Conservation (phyloP, 768 basidiomycete genomes). For the Dioszegia crocea region DNA sequence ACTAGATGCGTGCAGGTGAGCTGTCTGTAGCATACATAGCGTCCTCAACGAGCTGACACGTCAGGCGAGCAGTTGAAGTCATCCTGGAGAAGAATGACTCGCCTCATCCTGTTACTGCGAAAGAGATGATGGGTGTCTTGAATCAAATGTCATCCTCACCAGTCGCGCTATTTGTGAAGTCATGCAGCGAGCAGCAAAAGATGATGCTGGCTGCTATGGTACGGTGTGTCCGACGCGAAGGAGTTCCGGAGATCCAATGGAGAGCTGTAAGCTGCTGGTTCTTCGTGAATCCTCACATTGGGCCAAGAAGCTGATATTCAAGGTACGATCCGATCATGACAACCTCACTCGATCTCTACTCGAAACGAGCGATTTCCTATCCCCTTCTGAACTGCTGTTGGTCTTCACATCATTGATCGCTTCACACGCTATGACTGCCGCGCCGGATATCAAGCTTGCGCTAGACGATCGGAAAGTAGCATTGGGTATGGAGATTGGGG, state of each 20-base stretch:
- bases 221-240: slow-evolving; percentile 74
- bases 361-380: slow-evolving; percentile 62
- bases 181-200: slow-evolving; percentile 81
- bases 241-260: slow-evolving; percentile 84
- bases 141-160: slow-evolving; percentile 86
- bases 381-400: slow-evolving; percentile 60
- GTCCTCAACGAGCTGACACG: background rate
- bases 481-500: slow-evolving; percentile 75
- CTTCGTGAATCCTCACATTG: background rate
- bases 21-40: background rate
- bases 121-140: slow-evolving; percentile 74
- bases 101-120: slow-evolving; percentile 58
- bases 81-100: slow-evolving; percentile 51
- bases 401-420: slow-evolving; percentile 73
- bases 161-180: slow-evolving; percentile 72
- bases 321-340: slow-evolving; percentile 74
- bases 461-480: slow-evolving; percentile 67
- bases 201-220: slow-evolving; percentile 79
- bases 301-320: background rate
- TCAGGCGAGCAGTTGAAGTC: slow-evolving; percentile 77
- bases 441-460: slow-evolving; percentile 61
- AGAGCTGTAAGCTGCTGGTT: slow-evolving; percentile 58
- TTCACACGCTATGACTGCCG: slow-evolving; percentile 70
- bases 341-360: slow-evolving; percentile 65
- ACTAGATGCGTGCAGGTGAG: slow-evolving; percentile 82